Evolutionary conservation across 176 grass and related monocot genomes (phyloP).

Genomic region (sorghum (Sorghum bicolor)): Sorghum_bicolor_NCBIv3 NC_012870.2:18140001-18140500

Average conservation of each 20-base stretch:
- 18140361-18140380: slow-evolving; percentile 4
- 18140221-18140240: slow-evolving; percentile 67
- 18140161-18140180: slow-evolving; percentile 80
- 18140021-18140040: slow-evolving; percentile 21
- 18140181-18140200: slow-evolving; percentile 90
- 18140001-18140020: background rate
- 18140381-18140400: background rate
- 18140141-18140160: slow-evolving; percentile 89
- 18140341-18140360: background rate
- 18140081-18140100: slow-evolving; percentile 9
- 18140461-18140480: slow-evolving; percentile 74
- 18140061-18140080: background rate
- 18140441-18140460: slow-evolving; percentile 68
- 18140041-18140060: background rate
- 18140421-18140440: slow-evolving; percentile 69
- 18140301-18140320: background rate
- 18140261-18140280: slow-evolving; percentile 71
- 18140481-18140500: slow-evolving; percentile 80
- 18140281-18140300: slow-evolving; percentile 89
- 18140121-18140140: slow-evolving; percentile 46
- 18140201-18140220: slow-evolving; percentile 79
- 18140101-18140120: slow-evolving; percentile 27
- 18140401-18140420: slow-evolving; percentile 57
- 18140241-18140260: slow-evolving; percentile 72
- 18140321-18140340: too few species aligned